Percentiles rank a stretch among this genome's conserved stretches.
These are phyloP conservation scores for Helenozyma baotianmanensis DNA, from an alignment of 805 yeast species.

Conservation along the genomic window DNA sequence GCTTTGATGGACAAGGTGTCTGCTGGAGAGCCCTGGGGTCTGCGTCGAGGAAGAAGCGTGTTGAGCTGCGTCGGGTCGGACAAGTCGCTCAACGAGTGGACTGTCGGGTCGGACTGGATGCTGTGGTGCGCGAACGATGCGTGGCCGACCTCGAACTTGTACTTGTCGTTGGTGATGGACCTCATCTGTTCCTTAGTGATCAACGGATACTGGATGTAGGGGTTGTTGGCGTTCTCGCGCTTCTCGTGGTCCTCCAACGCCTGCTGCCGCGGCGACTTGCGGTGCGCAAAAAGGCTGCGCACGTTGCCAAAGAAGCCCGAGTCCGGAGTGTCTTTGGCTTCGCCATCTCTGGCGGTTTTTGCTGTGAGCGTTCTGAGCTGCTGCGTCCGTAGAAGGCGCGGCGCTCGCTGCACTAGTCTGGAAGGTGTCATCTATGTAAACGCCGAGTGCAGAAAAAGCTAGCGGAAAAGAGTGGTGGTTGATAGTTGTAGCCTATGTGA, in stretches of 20 bases:
- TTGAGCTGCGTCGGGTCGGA: conserved; percentile 45
- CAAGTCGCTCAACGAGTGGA: conserved; percentile 47
- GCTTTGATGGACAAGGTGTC: conserved; percentile 50
- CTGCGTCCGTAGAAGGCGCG: too few species aligned
- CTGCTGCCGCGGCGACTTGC: conserved; percentile 7
- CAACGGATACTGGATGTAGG: conserved; percentile 39
- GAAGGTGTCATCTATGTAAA: too few species aligned
- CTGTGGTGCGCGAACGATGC: conserved; percentile 49
- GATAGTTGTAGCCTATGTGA: too few species aligned
- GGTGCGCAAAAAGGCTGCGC: conserved; percentile 4
- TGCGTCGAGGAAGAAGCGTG: conserved; percentile 42
- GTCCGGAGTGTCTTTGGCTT: too few species aligned
- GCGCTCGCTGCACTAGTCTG: too few species aligned
- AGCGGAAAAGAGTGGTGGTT: too few species aligned
- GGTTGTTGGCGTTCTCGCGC: conserved; percentile 24
- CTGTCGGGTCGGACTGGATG: conserved; percentile 29
- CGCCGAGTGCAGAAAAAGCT: too few species aligned
- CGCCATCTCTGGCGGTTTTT: too few species aligned
- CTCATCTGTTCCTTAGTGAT: conserved; percentile 37
- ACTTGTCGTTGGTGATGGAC: conserved; percentile 27
- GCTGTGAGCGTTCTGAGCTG: too few species aligned
- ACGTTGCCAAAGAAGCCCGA: conserved; percentile 4
- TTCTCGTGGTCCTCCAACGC: conserved; percentile 14
- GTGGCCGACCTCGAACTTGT: conserved; percentile 40
- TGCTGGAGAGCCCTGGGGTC: conserved; percentile 49